Base-by-base conservation (phyloP, 345 rosid species). In the Hibiscus syriacus region DNA sequence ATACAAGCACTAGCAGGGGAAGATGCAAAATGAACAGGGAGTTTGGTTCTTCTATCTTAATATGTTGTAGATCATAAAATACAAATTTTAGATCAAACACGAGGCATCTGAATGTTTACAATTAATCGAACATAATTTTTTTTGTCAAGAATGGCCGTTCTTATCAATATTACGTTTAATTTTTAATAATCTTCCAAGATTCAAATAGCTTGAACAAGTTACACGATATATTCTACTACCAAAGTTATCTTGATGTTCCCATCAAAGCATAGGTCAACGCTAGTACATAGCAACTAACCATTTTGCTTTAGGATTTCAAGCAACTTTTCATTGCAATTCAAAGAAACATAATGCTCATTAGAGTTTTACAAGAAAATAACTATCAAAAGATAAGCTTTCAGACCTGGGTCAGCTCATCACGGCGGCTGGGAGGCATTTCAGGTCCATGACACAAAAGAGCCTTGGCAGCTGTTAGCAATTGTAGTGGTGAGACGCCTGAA, bases 391-490 rank as follows among this genome's bases (percentile, higher is more conserved):
- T 64, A 26, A 64, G 50, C 12, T 36, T 20, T 57, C 59, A 45
- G 68, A 91, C 99, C 89, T 88, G 82, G 46, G 70, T 78, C 77
- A 94, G 66, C 74, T 91, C 97, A 72, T 89, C 92, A 23, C 75
- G 80, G 4, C 98, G 99, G 72, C 69, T 66, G 26, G 79, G 74
- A 32, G 99, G 99, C 97, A 94, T 91, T 70, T 80, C 78, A 56
- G 80, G 80, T 41, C 99, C 98, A 73, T 94, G 98, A 45, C 90
- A 86, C 74, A 94, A 77, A 69, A 91, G 92, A 72, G 99, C 98
- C 97, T 91, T 89, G 23, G 98, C 96, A n/a, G n/a, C n/a, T n/a
- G n/a, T n/a, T 56, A 96, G 85, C 60, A 94, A 79, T 56, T 89
- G 90, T 70, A 91, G 80, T 23, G 99, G 99, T 77, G 97, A 89